Evolutionary conservation across 2,329 filamentous ascomycete species (phyloP), one percentile per base, ranked within the genome.

Genomic region (Pseudocercospora fijiensis): DNA sequence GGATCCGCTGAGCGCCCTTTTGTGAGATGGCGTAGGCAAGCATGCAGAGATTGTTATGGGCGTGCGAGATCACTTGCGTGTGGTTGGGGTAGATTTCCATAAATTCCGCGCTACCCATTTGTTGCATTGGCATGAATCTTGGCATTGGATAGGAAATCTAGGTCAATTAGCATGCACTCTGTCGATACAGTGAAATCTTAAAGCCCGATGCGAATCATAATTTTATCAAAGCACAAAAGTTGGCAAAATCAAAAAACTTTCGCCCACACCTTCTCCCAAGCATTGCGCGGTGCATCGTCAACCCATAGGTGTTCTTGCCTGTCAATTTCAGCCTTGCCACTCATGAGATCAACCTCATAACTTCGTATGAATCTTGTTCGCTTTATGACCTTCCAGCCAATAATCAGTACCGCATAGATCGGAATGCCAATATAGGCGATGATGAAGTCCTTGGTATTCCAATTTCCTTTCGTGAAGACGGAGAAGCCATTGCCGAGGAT

Each of bases 321-420:
- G 26, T 82, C 80, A 37, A 81, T 77, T 61, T 80, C 77, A 10
- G 77, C 76, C 68, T 81, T 82, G 10, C 79, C 80, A 22, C 75
- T 79, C 33, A 76, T 76, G 20, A 82, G 76, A 70, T 82, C 80
- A 5, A 81, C 76, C 47, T 82, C 77, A 0, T 70, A 71, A n/a
- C 49, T 53, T 53, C 49, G 22, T 27, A 27, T 30, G 13, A 53
- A 53, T 13, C 8, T 77, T 18, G 78, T 79, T 18, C 69, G 67
- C 28, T 78, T 60, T 52, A 70, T 69, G 5, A 80, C 7, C 66
- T 81, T 81, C 78, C 78, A 81, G 6, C 59, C 49, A 11, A 53
- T 30, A 24, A 53, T 53, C 0, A 78, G 78, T n/a, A 79, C 49
- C n/a, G 69, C 63, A 41, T 67, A 71, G 22, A 71, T 71, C 58